Evolutionary conservation across 768 basidiomycete species (phyloP), one percentile per base, ranked within the genome.

Genomic region (Naganishia randhawae): DNA sequence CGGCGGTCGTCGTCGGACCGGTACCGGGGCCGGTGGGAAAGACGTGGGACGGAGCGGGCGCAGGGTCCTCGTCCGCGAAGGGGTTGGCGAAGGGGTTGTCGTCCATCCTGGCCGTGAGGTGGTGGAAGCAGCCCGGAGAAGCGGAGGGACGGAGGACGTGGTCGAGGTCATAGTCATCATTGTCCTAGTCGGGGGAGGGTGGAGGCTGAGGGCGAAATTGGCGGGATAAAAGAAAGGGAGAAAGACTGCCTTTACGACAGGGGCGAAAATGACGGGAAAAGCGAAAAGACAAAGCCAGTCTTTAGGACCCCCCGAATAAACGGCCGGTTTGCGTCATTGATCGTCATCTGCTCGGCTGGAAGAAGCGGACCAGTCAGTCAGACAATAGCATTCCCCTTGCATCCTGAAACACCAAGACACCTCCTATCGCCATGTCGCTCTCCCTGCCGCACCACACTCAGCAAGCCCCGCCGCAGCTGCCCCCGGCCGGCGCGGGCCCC

Each of bases 401-500:
- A n/a, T n/a, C n/a, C n/a, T n/a, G n/a, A n/a, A n/a, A n/a, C n/a
- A n/a, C n/a, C n/a, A n/a, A n/a, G n/a, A n/a, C n/a, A n/a, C n/a
- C n/a, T n/a, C n/a, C n/a, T n/a, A 13, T 2, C 68, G 65, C 4
- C 63, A 69, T 65, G 63, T 69, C 68, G 31, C 53, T 67, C 69
- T 63, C 57, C 3, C 45, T 48, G 25, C 45, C 45, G 11, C 54
- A 33, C 32, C 53, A 64, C 32, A 39, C 65, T n/a, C 48, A 45
- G 29, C 42, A 55, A 31, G 17, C 65, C 27, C 29, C 50, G 39
- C 41, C 67, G 29, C 53, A 55, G 41, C 48, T 67, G 2, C 66
- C 66, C 10, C 5, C 29, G 2, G 41, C 66, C 14, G 42, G 35
- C 22, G 42, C 32, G 25, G 72, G 71, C 33, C 85, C 94, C n/a